Conservation (phyloP, 2,329 filamentous ascomycete genomes). For the Aspergillus calidoustus region DNA sequence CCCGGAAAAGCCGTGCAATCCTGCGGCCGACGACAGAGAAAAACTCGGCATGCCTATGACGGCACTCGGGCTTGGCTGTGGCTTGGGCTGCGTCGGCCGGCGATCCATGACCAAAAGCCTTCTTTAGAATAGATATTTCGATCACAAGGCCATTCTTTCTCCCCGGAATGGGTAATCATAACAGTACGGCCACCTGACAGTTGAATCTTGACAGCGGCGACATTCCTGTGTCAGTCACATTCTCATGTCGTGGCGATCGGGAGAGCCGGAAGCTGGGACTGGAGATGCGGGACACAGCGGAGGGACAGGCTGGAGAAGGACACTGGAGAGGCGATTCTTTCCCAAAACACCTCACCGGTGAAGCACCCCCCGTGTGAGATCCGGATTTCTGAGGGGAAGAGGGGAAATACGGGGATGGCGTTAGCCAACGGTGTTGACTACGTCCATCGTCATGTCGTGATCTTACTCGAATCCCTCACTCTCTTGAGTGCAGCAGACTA, state of each 20-base stretch:
- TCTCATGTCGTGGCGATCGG: neutral
- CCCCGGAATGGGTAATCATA: neutral
- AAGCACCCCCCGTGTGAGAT: neutral
- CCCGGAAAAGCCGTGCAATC: slow-evolving; percentile 9
- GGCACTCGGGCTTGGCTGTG: slow-evolving; percentile 14
- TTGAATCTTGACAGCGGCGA: neutral
- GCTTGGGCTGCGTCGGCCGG: neutral
- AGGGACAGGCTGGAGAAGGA: slow-evolving; percentile 14
- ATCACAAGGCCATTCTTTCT: neutral
- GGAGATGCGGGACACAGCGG: slow-evolving; percentile 13
- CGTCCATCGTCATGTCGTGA: neutral
- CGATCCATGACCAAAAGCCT: neutral
- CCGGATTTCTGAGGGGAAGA: slow-evolving; percentile 8
- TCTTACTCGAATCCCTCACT: neutral
- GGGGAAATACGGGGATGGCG: slow-evolving; percentile 4
- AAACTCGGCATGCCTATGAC: slow-evolving; percentile 14
- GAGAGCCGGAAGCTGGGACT: slow-evolving; percentile 2
- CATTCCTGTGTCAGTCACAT: neutral
- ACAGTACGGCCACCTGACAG: neutral
- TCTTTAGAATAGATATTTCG: neutral
- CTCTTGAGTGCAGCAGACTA: neutral
- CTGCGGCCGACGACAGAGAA: slow-evolving; percentile 1
- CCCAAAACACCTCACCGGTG: slow-evolving; percentile 16
- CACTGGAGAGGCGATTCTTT: slow-evolving; percentile 12
- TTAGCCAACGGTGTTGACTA: neutral